phyloP scores from a whole-genome alignment of 108 stramenopile species.

The Cyclotella baltica region DNA sequence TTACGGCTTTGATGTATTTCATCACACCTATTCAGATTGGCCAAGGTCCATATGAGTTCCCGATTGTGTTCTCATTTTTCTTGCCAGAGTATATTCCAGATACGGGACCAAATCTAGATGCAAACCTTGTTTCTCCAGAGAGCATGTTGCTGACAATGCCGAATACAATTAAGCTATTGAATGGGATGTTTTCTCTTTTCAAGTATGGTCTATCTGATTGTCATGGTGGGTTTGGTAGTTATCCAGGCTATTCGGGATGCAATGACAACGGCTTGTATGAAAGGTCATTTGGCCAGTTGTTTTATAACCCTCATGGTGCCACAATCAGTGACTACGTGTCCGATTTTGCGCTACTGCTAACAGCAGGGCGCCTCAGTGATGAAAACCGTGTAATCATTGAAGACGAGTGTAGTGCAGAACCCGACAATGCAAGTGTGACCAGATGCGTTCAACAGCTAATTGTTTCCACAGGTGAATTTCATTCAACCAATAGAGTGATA shows the following conservation, averaged over 20 bases:
- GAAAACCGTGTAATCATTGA: constrained; percentile 49
- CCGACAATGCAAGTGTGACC: constrained; percentile 16
- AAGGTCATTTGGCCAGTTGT: constrained; percentile 36
- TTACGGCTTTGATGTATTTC: too few relatives aligned
- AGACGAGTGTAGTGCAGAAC: constrained; percentile 35
- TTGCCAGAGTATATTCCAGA: constrained; percentile 58
- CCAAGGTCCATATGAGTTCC: constrained; percentile 46
- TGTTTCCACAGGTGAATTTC: constrained; percentile 69
- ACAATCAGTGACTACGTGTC: constrained; percentile 46
- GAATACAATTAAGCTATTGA: constrained; percentile 40
- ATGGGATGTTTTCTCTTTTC: constrained; percentile 60
- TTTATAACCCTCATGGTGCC: constrained; percentile 21
- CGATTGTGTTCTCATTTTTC: constrained; percentile 62
- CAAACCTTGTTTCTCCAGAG: constrained; percentile 54
- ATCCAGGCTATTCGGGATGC: constrained; percentile 30
- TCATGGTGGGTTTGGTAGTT: constrained; percentile 46
- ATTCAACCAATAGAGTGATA: constrained; percentile 51
- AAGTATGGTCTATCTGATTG: constrained; percentile 62
- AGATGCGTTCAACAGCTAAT: constrained; percentile 52
- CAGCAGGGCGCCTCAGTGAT: constrained; percentile 63
- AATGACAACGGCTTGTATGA: constrained; percentile 33
- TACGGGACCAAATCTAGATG: too few relatives aligned
- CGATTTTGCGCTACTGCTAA: constrained; percentile 62
- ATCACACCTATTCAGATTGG: too few relatives aligned
- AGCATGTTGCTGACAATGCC: constrained; percentile 55